Base-by-base conservation (phyloP, 2,329 filamentous ascomycete genomes). In the Myriosclerotinia curreyana region DNA sequence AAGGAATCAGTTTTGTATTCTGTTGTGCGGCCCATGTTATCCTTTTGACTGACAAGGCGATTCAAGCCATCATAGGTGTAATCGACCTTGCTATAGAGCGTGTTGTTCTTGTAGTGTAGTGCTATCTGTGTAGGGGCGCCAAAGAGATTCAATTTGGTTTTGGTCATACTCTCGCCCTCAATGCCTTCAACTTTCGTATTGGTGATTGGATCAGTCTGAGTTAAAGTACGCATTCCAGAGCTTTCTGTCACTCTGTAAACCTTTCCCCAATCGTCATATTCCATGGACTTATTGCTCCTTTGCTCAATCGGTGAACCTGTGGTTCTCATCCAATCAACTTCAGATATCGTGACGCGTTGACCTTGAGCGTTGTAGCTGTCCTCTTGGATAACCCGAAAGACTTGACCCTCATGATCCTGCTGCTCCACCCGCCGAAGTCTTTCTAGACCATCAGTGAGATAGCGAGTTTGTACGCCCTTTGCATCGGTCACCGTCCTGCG, bases 1-100 rank as follows among this genome's bases (percentile, higher is more conserved):
- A 62, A 62, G 9, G 49, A 46, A n/a, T 62, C 60, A 2, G 51
- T 4, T n/a, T 34, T 44, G 51, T 55, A 55, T 20, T 48, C n/a
- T 12, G 60, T 62, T 38, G 34, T 54, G 14, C 60, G 60, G 48
- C 51, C 51, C 40, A 62, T n/a, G 3, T 49, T n/a, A 49, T 62
- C 60, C 31, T 28, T 36, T 38, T 55, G 40, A 17, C n/a, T 48
- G 28, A 55, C 9, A 15, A 55, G 60, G 3, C 60, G 40, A 8
- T 38, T 38, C 28, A 62, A 38, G 12, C 60, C 60, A 55, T 62
- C 50, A 17, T 62, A 62, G n/a, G 28, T 55, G n/a, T 62, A 62
- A 20, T 62, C 40, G 31, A 62, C n/a, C 20, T 62, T 62, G 50
- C 60, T 62, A 5, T 62, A 62, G 9, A 55, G 20, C 9, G 50